A percentile compares a stretch with the other conserved stretches of the same genome.
Conservation (phyloP, 805 yeast genomes). For the Sugiyamaella marilandica region DNA sequence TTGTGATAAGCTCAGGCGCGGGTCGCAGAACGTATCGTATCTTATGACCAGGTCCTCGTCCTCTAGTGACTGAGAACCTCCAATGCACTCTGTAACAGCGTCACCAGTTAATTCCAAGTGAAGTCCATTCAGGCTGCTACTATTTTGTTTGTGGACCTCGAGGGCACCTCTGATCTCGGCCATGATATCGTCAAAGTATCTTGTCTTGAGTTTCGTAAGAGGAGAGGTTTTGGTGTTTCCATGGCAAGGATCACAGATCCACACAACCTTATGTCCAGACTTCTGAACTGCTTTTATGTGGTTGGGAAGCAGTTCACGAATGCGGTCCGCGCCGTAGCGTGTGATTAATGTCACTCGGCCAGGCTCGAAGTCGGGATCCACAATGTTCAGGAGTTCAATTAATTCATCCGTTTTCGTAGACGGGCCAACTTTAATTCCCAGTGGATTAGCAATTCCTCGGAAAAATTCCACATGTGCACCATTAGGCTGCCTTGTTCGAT, state of each 20-base stretch:
- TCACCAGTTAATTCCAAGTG: slow-evolving; percentile 43
- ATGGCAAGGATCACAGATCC: slow-evolving; percentile 44
- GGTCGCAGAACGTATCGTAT: slow-evolving; percentile 42
- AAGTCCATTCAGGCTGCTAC: slow-evolving; percentile 36
- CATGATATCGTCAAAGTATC: slow-evolving; percentile 41
- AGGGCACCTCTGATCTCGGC: slow-evolving; percentile 36
- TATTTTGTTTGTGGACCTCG: slow-evolving; percentile 32
- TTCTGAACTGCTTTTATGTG: slow-evolving; percentile 37
- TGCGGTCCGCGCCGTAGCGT: slow-evolving; percentile 38
- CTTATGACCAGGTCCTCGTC: slow-evolving; percentile 37
- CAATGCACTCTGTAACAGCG: slow-evolving; percentile 42
- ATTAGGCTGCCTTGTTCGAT: slow-evolving; percentile 40
- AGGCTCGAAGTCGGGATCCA: slow-evolving; percentile 35
- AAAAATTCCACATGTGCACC: slow-evolving; percentile 45
- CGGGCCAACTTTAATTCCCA: slow-evolving; percentile 44
- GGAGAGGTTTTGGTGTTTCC: slow-evolving; percentile 41
- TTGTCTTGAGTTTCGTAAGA: slow-evolving; percentile 36
- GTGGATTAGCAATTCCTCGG: slow-evolving; percentile 40
- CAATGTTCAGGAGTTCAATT: slow-evolving; percentile 34
- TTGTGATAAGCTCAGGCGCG: slow-evolving; percentile 37
- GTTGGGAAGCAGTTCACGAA: slow-evolving; percentile 33
- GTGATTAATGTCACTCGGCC: slow-evolving; percentile 41
- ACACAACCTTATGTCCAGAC: slow-evolving; percentile 38
- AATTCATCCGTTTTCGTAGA: slow-evolving; percentile 36
- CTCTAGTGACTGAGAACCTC: slow-evolving; percentile 36